Conservation (phyloP, 768 basidiomycete species). For the Rhodocollybia butyracea region DNA sequence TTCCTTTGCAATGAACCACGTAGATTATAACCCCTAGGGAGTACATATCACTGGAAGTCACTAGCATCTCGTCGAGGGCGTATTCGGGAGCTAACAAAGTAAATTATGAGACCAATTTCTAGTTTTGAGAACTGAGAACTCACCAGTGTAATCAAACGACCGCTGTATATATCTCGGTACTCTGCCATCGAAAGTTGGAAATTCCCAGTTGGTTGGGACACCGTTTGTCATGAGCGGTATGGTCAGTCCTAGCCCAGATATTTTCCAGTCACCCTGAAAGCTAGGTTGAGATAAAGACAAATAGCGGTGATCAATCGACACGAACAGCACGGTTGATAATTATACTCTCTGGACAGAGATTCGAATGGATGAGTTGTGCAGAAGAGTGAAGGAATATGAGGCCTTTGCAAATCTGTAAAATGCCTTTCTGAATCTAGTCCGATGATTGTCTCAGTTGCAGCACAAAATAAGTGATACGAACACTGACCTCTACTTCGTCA, state of each 20-base stretch:
- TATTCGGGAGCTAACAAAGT: constrained; percentile 80
- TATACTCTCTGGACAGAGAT: constrained; percentile 83
- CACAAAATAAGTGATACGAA: constrained; percentile 25
- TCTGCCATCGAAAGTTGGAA: constrained; percentile 82
- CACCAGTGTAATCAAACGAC: constrained; percentile 94
- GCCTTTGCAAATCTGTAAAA: constrained; percentile 89
- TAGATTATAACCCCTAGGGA: constrained; percentile 89
- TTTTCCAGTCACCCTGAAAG: constrained; percentile 93
- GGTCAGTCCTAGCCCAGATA: constrained; percentile 85
- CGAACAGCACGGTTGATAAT: constrained; percentile 86
- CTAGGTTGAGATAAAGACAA: neutral
- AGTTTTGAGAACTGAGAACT: constrained; percentile 14
- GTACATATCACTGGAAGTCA: constrained; percentile 90
- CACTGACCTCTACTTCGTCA: constrained; percentile 89
- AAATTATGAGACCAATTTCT: neutral
- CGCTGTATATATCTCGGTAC: constrained; percentile 82
- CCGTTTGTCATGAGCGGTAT: constrained; percentile 76
- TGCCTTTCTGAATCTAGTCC: constrained; percentile 88
- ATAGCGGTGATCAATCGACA: constrained; percentile 8
- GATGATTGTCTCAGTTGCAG: constrained; percentile 7
- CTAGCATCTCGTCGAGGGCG: constrained; percentile 82
- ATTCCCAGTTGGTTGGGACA: constrained; percentile 80
- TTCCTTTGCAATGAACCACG: constrained; percentile 86
- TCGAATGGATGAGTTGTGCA: constrained; percentile 89
- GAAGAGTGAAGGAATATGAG: constrained; percentile 89